These are phyloP conservation scores for Phytopythium sindhum DNA, from an alignment of 352 stramenopile species.

Conservation along the genomic window DNA sequence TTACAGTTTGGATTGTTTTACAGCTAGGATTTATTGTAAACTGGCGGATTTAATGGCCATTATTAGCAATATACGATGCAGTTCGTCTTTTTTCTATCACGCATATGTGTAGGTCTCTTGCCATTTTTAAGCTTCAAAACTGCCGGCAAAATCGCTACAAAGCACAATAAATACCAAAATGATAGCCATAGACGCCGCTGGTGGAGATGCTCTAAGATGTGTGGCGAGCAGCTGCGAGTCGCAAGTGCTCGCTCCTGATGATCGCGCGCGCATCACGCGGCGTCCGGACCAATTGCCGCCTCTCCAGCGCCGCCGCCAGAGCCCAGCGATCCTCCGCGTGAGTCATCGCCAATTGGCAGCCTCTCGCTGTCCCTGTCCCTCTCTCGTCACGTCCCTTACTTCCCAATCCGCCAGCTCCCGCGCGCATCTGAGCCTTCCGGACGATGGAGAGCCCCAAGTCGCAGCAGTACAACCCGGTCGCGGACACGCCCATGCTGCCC, in stretches of 20 bases:
- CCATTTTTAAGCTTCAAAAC: no score
- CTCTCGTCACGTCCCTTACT: neutral
- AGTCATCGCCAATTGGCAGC: neutral
- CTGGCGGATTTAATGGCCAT: no score
- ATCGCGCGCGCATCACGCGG: neutral
- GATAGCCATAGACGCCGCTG: no score
- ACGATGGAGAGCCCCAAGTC: constrained; percentile 12
- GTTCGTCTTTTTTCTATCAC: no score
- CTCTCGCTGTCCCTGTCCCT: neutral
- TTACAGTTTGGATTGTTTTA: no score
- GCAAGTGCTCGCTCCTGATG: neutral
- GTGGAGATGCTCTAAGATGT: no score
- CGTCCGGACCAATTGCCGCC: neutral
- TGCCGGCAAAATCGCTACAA: no score
- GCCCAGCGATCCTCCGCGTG: neutral
- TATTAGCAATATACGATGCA: no score
- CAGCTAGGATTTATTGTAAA: no score
- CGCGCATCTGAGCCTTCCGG: neutral
- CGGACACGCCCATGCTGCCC: constrained; percentile 30
- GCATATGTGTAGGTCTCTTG: no score
- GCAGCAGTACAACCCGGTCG: constrained; percentile 8
- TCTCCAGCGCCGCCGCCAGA: no score
- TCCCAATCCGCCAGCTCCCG: neutral
- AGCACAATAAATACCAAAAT: no score
- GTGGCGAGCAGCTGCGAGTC: neutral